Base-by-base conservation (phyloP, 805 yeast genomes). In the Wickerhamiella australiensis region DNA sequence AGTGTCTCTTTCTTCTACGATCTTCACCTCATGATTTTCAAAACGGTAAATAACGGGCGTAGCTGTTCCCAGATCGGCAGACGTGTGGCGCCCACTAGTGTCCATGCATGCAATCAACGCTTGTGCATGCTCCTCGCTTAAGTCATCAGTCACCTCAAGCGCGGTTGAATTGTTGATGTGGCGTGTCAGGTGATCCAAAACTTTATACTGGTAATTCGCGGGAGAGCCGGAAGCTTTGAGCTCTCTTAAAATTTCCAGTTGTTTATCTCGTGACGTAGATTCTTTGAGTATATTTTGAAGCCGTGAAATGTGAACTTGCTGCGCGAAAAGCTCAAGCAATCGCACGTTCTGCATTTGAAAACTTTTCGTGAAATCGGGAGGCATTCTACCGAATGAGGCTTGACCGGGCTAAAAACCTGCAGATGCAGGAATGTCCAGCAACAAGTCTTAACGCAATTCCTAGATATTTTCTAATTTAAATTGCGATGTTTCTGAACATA, bases 1-100 rank as follows among this genome's bases (percentile, higher is more conserved):
- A 9, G 62, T 49, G 25, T 52, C 49, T 17, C 61, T 52, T 13
- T 51, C 52, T 49, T 63, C 68, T 9, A 35, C 27, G 26, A 60
- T 47, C 13, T 22, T 46, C n/a, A 61, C 42, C 13, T 46, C 46
- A 17, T 46, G 18, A 21, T 37, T 21, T 5, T 21, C 27, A 18
- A 35, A 46, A n/a, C 49, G 49, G 17, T 37, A 46, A 20, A 46
- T 46, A 18, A 37, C 43, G 7, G 15, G 37, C 7, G 44, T 25
- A 13, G 44, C 44, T 6, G 17, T 23, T 17, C 23, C 41, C n/a
- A n/a, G 33, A 5, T 12, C 13, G 7, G n/a, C 33, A 11, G 33
- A 21, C 17, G 8, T 25, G 23, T 22, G 26, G 42, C 42, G 6
- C 4, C 26, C 17, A 5, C 22, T 17, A 22, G 15, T 18, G 21